Base-by-base conservation (phyloP, 805 yeast genomes). In the Kazachstania taianensis region DNA sequence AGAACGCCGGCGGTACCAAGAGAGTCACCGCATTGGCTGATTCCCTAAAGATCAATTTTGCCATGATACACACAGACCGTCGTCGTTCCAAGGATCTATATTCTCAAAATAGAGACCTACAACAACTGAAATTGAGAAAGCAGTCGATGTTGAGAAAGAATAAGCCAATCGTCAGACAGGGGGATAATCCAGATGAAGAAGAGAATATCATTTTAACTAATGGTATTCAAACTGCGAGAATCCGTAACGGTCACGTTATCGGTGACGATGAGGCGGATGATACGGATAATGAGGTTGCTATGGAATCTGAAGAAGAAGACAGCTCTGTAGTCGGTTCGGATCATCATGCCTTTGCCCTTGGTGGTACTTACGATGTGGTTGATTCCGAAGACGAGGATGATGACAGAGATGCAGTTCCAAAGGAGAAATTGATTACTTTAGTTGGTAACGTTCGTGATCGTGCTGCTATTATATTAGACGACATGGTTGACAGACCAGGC, bases 11-110 rank as follows among this genome's bases (percentile, higher is more conserved):
- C 44, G 98, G 98, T 38, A 87, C 99, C 15, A 92, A 92, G 59
- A 74, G 98, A 47, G 99, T 92, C 36, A 92, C 99, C 14, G 87
- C 96, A 1, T 69, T 92, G 50, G 98, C 98, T n/a, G 98, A 94
- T 63, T 77, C 94, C 26, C 70, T 92, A 50, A 89, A 89, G 63
- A 83, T 92, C 48, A 86, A 92, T 60, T 92, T 92, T 56, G 99
- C 98, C 41, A 89, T 92, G 97, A 89, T 94, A 48, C 97, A 92
- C 58, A 92, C 98, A 15, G 99, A 92, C 63, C 76, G 97, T 55
- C 79, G 96, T 62, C 78, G 98, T 62, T 72, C 79, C 30, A 80
- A 80, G 49, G 94, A 82, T 60, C 49, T 63, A 30, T 59, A 62
- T 38, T 53, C 70, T 12, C 67, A 65, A 44, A 65, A 65, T 36